Conservation (phyloP, 2,329 filamentous ascomycete species). For the Exophiala viscosa region DNA sequence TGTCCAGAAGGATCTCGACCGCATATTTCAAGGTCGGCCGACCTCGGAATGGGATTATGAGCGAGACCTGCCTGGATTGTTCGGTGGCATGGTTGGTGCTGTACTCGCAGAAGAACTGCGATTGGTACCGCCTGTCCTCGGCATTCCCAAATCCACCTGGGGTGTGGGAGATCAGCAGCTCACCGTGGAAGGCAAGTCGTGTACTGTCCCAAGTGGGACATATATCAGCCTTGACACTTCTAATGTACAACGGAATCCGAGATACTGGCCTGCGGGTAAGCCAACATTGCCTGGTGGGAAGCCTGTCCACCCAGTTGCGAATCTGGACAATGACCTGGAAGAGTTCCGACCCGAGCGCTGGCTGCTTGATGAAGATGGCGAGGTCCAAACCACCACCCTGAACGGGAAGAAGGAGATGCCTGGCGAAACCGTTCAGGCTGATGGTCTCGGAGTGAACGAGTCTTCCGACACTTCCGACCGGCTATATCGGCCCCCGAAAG, state of each 20-base stretch:
- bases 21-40: constrained; percentile 47
- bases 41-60: constrained; percentile 69
- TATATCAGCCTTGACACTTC: constrained; percentile 56
- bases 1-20: constrained; percentile 67
- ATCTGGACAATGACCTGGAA: constrained; percentile 55
- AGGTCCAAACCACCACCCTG: constrained; percentile 9
- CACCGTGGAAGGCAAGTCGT: constrained; percentile 55
- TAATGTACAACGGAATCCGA: constrained; percentile 63
- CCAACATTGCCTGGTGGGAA: constrained; percentile 40
- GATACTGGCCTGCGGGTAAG: constrained; percentile 60
- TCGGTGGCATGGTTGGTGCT: constrained; percentile 67
- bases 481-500: constrained; percentile 56
- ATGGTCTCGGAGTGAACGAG: constrained; percentile 49
- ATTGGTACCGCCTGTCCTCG: constrained; percentile 65
- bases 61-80: constrained; percentile 58
- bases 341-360: constrained; percentile 71
- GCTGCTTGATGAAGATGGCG: constrained; percentile 45
- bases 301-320: constrained; percentile 31
- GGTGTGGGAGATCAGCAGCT: constrained; percentile 49
- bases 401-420: constrained; percentile 16
- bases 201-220: constrained; percentile 56
- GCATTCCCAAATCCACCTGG: constrained; percentile 65
- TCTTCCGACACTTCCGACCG: constrained; percentile 60
- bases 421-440: constrained; percentile 24
- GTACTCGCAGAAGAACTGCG: constrained; percentile 75